Evolutionary conservation across 2,329 filamentous ascomycete genomes (phyloP).

Genomic region (Pseudocercospora musae): DNA sequence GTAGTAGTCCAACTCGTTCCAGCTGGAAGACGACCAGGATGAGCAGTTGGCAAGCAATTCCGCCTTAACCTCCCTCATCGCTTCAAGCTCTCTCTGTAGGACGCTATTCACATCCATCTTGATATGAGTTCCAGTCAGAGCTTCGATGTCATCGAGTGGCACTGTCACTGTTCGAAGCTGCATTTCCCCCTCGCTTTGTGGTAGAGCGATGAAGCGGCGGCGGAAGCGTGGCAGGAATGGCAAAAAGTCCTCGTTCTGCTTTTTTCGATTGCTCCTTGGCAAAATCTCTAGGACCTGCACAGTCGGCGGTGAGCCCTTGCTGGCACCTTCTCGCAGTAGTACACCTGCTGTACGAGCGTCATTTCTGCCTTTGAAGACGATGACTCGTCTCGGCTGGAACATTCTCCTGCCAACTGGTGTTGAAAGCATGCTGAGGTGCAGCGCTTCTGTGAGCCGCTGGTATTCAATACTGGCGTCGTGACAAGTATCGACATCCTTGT

Average conservation of each 20-base stretch:
- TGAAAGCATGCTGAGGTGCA: constrained; percentile 72
- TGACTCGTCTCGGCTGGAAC: constrained; percentile 69
- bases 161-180: constrained; percentile 66
- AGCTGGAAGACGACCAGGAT: constrained; percentile 70
- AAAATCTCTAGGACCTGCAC: constrained; percentile 78
- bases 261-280: constrained; percentile 57
- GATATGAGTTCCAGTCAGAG: constrained; percentile 66
- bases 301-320: constrained; percentile 62
- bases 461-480: constrained; percentile 80
- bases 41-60: constrained; percentile 66
- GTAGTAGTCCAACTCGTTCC: constrained; percentile 80
- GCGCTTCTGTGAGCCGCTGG: constrained; percentile 71
- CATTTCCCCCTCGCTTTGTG: constrained; percentile 64
- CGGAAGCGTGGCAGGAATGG: constrained; percentile 75
- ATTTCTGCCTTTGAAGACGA: constrained; percentile 76
- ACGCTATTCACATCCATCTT: constrained; percentile 40
- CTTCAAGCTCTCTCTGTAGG: constrained; percentile 44
- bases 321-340: constrained; percentile 71
- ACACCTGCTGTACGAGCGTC: constrained; percentile 80
- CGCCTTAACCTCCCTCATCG: constrained; percentile 60
- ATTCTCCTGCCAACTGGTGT: constrained; percentile 80
- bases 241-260: constrained; percentile 79
- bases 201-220: constrained; percentile 63
- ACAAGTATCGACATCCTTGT: constrained; percentile 72
- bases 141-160: constrained; percentile 75